Conservation (phyloP, 2,329 filamentous ascomycete genomes). For the Curvularia lunata region DNA sequence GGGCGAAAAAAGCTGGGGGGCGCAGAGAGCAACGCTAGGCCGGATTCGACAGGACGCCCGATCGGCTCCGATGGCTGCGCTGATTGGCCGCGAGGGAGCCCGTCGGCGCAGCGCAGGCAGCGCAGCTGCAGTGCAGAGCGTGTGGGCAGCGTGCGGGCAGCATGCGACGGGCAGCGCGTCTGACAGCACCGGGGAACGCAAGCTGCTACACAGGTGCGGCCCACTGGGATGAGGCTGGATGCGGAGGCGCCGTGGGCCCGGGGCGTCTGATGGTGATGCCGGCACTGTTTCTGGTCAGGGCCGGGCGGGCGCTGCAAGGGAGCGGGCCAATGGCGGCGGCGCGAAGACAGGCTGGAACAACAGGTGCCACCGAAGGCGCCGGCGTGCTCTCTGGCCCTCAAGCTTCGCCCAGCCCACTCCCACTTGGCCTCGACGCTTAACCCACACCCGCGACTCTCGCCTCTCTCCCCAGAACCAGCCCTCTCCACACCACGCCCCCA, state of each 20-base stretch:
- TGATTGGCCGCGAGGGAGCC: too few relatives aligned
- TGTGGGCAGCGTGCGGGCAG: too few relatives aligned
- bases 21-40: neutral
- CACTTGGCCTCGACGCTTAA: slow-evolving; percentile 32
- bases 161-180: too few relatives aligned
- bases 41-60: neutral
- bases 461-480: slow-evolving; percentile 5
- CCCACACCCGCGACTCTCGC: slow-evolving; percentile 18
- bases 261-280: neutral
- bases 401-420: slow-evolving; percentile 30
- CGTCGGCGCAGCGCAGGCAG: neutral
- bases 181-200: too few relatives aligned
- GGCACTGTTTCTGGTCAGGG: slow-evolving; percentile 11
- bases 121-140: too few relatives aligned
- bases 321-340: slow-evolving; percentile 6
- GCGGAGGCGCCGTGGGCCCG: neutral
- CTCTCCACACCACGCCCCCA: slow-evolving; percentile 15
- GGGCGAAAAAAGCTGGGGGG: neutral
- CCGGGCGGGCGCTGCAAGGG: slow-evolving; percentile 9
- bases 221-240: neutral
- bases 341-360: slow-evolving; percentile 13
- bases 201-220: neutral
- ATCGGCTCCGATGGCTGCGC: neutral
- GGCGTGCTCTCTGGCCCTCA: slow-evolving; percentile 9
- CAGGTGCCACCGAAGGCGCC: slow-evolving; percentile 22